Evolutionary conservation across 176 grass and related monocot genomes (phyloP).

Genomic region (Avena sativa): DNA sequence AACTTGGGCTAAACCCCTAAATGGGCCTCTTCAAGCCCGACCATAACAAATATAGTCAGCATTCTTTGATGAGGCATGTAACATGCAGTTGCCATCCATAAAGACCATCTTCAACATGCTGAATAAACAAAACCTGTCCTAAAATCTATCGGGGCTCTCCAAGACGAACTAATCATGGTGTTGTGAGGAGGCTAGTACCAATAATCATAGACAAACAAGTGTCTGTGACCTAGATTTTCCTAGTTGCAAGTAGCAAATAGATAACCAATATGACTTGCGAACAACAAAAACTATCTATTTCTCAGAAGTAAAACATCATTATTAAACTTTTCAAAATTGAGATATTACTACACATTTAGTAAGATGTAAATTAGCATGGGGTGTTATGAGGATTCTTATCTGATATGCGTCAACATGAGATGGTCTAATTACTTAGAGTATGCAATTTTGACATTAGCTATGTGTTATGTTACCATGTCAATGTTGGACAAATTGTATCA

Average conservation of each 20-base stretch:
- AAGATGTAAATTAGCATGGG: too few species aligned
- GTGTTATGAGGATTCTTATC: too few species aligned
- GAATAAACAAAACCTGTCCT: slow-evolving; percentile 66
- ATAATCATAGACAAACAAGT: slow-evolving; percentile 83
- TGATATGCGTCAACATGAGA: too few species aligned
- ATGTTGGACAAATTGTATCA: too few species aligned
- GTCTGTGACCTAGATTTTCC: slow-evolving; percentile 85
- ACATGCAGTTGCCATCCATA: slow-evolving; percentile 82
- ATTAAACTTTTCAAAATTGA: too few species aligned
- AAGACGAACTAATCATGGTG: slow-evolving; percentile 91
- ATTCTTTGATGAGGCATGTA: slow-evolving; percentile 90
- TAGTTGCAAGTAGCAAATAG: slow-evolving; percentile 50
- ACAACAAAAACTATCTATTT: not conserved
- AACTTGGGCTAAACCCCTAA: too few species aligned
- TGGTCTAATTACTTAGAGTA: too few species aligned
- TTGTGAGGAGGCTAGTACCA: slow-evolving; percentile 90
- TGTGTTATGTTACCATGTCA: too few species aligned
- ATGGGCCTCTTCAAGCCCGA: too few species aligned
- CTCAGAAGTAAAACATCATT: too few species aligned
- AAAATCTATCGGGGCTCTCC: slow-evolving; percentile 75
- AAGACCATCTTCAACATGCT: slow-evolving; percentile 79
- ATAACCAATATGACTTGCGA: not conserved
- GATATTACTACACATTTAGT: too few species aligned
- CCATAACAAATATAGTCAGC: slow-evolving; percentile 89
- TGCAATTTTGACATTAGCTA: too few species aligned